These are phyloP conservation scores for Trichosanthes truncata DNA, from an alignment of 306 rosid genomes.

Conservation along the genomic window DNA sequence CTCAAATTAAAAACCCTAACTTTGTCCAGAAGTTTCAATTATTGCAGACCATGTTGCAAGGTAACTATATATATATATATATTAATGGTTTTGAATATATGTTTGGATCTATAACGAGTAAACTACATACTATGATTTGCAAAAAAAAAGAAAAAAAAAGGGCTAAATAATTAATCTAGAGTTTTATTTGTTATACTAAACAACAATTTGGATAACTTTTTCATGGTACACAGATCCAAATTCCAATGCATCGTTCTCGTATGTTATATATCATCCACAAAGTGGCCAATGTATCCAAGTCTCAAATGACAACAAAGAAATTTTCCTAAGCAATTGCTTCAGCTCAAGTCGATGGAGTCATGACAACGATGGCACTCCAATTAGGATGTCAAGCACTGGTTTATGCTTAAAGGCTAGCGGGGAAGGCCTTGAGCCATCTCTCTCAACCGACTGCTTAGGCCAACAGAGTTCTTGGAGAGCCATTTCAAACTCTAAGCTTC, in stretches of 20 bases:
- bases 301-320: conserved; percentile 2
- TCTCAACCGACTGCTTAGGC: conserved; percentile 20
- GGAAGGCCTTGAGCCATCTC: conserved; percentile 17
- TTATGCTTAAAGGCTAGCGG: conserved; percentile 23
- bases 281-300: conserved; percentile 22
- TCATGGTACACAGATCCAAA: conserved; percentile 24
- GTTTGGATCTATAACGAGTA: not conserved
- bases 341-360: conserved; percentile 16
- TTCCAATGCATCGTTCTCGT: conserved; percentile 19
- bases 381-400: conserved; percentile 6
- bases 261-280: conserved; percentile 25
- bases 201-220: not conserved
- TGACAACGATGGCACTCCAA: conserved; percentile 19
- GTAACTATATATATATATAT: conserved; percentile 4
- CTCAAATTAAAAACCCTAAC: conserved; percentile 14
- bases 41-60: conserved; percentile 22
- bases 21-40: conserved; percentile 28
- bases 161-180: no score
- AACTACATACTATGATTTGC: no score
- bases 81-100: not conserved
- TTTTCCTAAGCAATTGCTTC: conserved; percentile 19
- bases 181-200: no score
- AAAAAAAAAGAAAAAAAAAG: not conserved
- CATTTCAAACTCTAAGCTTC: conserved; percentile 25
- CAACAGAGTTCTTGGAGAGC: conserved; percentile 24